These are phyloP conservation scores for Tylopilus sp. DNA, from an alignment of 768 basidiomycete species.

Conservation along the genomic window DNA sequence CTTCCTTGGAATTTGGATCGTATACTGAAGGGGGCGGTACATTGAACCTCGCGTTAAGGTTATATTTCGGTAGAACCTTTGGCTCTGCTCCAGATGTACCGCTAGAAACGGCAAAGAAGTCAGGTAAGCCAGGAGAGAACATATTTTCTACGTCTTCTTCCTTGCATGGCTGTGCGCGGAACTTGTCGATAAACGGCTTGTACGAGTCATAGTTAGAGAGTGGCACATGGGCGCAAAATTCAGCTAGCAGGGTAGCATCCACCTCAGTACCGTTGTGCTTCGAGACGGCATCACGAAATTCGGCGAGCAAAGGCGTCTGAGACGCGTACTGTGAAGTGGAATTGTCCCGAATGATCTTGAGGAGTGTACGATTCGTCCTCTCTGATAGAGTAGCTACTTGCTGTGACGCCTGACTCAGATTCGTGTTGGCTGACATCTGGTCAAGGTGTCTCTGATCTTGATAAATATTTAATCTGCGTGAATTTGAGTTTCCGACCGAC, in stretches of 20 bases:
- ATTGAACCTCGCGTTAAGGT: background rate
- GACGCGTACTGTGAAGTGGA: background rate
- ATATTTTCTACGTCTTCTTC: conserved; percentile 14
- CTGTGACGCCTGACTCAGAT: background rate
- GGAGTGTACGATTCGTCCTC: background rate
- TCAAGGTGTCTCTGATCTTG: background rate
- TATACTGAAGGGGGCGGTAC: background rate
- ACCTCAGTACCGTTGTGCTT: background rate
- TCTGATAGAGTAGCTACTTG: background rate
- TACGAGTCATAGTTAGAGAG: conserved; percentile 13
- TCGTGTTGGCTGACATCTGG: background rate
- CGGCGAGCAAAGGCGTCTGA: background rate
- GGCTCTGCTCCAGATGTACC: conserved; percentile 10
- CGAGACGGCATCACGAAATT: conserved; percentile 6
- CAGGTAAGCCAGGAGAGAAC: conserved; percentile 19
- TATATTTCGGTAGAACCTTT: conserved; percentile 12
- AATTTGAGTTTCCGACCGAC: background rate
- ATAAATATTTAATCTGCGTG: background rate
- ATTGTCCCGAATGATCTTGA: conserved; percentile 8
- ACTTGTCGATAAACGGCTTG: conserved; percentile 12
- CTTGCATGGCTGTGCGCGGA: conserved; percentile 14
- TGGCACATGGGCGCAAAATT: conserved; percentile 5
- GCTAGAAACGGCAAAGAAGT: conserved; percentile 8
- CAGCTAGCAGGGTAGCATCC: conserved; percentile 3
- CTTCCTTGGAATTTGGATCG: background rate